Evolutionary conservation across 306 rosid species (phyloP), one percentile per base, ranked within the genome.

Genomic region (Ceratonia siliqua): DNA sequence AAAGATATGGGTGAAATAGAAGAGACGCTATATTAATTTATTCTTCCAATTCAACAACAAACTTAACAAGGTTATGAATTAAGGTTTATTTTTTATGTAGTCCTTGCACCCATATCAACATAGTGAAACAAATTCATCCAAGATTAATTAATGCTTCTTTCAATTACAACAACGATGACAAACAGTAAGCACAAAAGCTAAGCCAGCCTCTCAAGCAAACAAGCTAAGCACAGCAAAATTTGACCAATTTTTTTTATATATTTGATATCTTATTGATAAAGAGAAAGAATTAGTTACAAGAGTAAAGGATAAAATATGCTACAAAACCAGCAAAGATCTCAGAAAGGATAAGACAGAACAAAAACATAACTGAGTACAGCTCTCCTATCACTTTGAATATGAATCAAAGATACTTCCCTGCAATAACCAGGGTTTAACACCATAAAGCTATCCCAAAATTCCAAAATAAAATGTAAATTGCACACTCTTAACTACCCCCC

Each of bases 11-110:
- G 9, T 17, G 45, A 38, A 20, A 75, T 4, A 57, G 39, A 56
- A 70, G 36, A 21, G 22, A 48, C 30, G 5, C 35, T 66, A 33
- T 2, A 74, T 63, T 54, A 43, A 50, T 46, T 39, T 55, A 43
- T 77, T 52, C 36, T 36, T 68, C 43, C 41, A 78, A 62, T 15
- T 54, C 21, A 38, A 63, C 59, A 78, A 13, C 52, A 32, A 61
- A 75, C 68, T 20, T 41, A 69, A 61, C 45, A 55, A 52, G 55
- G 42, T 52, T 32, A 49, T 33, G 15, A 50, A 49, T 42, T 61
- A 15, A 67, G 56, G n/a, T 6, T 30, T 24, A 65, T 72, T 46
- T 59, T 38, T 36, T 2, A 13, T 7, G 17, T 6, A 54, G 45
- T 71, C 58, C 59, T 56, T 14, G 54, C 3, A 55, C 58, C 41